These are phyloP conservation scores for Kewa caespitosa DNA, from an alignment of 179 eudicot species.

Conservation along the genomic window DNA sequence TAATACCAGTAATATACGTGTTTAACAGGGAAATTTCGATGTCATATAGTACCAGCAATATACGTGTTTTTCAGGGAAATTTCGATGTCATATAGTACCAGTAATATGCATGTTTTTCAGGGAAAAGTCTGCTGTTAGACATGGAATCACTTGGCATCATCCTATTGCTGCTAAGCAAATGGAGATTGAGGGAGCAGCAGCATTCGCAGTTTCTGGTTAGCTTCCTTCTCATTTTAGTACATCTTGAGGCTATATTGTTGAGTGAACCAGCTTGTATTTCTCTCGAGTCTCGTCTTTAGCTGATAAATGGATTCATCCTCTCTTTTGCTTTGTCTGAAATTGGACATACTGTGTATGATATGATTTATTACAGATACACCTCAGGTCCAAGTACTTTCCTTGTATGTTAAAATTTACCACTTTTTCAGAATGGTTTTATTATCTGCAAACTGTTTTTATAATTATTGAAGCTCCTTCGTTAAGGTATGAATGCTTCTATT, in stretches of 20 bases:
- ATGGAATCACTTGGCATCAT: slow-evolving; percentile 75
- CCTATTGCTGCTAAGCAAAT: slow-evolving; percentile 61
- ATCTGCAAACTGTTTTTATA: background rate
- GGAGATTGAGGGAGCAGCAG: slow-evolving; percentile 69
- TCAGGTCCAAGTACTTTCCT: too few species aligned
- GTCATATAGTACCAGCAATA: background rate
- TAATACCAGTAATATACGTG: too few species aligned
- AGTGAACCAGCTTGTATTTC: background rate
- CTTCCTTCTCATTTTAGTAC: slow-evolving; percentile 12
- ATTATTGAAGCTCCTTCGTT: too few species aligned
- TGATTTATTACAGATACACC: too few species aligned
- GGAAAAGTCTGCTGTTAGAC: slow-evolving; percentile 91
- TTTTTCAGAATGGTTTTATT: background rate
- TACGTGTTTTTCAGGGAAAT: background rate
- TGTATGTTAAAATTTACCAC: background rate
- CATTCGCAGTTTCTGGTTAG: slow-evolving; percentile 83
- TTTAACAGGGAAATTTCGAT: too few species aligned
- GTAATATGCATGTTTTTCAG: slow-evolving; percentile 36
- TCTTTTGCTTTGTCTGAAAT: background rate
- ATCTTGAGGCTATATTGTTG: background rate
- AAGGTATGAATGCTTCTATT: too few species aligned
- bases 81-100: background rate
- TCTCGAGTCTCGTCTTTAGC: background rate
- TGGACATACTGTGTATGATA: background rate
- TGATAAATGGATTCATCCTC: background rate